Evolutionary conservation across 345 rosid species (phyloP), one percentile per base, ranked within the genome.

Genomic region (Aethionema arabicum): DNA sequence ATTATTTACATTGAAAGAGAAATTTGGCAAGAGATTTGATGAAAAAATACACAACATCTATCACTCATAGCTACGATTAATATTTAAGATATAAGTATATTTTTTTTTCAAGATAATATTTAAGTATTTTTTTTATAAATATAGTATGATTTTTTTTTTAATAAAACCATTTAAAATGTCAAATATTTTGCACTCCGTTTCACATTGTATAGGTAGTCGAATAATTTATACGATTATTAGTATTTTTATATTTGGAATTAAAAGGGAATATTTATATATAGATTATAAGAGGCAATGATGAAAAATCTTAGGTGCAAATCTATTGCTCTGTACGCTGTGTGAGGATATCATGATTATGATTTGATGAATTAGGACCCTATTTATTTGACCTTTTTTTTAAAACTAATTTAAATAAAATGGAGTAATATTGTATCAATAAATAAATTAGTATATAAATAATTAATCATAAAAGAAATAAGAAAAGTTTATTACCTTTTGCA

Each of bases 301-400:
- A 81, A 84, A 80, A 78, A 87, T 87, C 89, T 91, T 77, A 69
- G 83, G 86, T 83, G 91, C 88, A 85, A 78, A 83, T 90, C 88
- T 79, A 68, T 70, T 75, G 16, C 47, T 77, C 76, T 80, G 81
- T 74, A 74, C 70, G 66, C 59, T 73, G 78, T 76, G 82, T 58
- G 83, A 83, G 93, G 83, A 76, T 77, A 69, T 82, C 82, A 83
- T 85, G 83, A 87, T 85, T 71, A 81, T 77, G 80, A 85, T 83
- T 72, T 72, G 82, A 77, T 79, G 77, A 61, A 67, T 77, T 75
- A 74, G 71, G 86, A 76, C 77, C 82, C 80, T 82, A 74, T 83
- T 84, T 84, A 88, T 88, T 78, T 68, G 29, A 70, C 6, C 12
- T 29, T 54, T 40, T 4, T 37, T 37, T 37, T n/a, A n/a, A n/a